Evolutionary conservation across 345 rosid genomes (phyloP).

Genomic region (Brassica napus): DNA sequence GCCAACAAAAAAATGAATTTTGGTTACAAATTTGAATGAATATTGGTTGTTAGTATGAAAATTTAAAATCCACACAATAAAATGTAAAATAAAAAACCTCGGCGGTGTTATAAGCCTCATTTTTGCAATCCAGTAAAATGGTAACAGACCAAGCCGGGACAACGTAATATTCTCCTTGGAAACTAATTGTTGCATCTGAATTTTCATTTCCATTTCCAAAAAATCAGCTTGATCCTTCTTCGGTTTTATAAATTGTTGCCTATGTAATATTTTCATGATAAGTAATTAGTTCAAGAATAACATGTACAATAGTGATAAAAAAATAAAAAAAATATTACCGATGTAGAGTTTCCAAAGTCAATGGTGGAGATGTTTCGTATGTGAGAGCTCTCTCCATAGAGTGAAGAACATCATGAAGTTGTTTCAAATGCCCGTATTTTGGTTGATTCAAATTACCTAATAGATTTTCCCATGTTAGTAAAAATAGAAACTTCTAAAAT

Average conservation of each 20-base stretch:
- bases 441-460: neutral
- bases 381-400: neutral
- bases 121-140: slow-evolving; percentile 55
- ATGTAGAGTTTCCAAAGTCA: neutral
- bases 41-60: neutral
- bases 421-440: neutral
- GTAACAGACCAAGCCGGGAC: slow-evolving; percentile 73
- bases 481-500: neutral
- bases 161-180: slow-evolving; percentile 40
- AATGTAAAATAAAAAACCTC: slow-evolving; percentile 36
- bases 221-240: slow-evolving; percentile 54
- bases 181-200: neutral
- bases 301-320: no score
- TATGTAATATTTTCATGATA: slow-evolving; percentile 19
- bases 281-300: neutral
- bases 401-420: neutral
- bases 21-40: neutral
- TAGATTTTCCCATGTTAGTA: neutral
- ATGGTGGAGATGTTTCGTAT: neutral
- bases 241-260: slow-evolving; percentile 50
- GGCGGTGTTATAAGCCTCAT: slow-evolving; percentile 23
- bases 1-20: neutral
- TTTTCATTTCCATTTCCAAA: slow-evolving; percentile 20
- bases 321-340: neutral
- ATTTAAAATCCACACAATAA: neutral